A percentile compares a stretch with the other conserved stretches of the same genome.
These are phyloP conservation scores for Neoascochyta sp. DNA, from an alignment of 2,329 filamentous ascomycete genomes.

Conservation along the genomic window DNA sequence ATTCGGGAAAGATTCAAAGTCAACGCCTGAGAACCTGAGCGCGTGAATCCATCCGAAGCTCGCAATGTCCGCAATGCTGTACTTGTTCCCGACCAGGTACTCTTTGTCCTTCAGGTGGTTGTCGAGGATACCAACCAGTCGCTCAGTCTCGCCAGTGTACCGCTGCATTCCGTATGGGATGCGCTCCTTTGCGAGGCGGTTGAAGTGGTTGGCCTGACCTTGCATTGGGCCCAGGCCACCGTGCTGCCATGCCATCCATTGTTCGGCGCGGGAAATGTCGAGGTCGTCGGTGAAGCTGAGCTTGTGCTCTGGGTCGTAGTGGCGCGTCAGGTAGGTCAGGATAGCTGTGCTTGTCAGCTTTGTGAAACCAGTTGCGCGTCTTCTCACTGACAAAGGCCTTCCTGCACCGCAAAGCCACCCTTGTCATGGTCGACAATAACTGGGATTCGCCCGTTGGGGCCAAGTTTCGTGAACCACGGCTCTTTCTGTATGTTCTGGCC, in stretches of 20 bases:
- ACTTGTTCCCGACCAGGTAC: conserved; percentile 47
- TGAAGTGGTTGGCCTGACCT: conserved; percentile 41
- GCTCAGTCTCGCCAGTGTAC: conserved; percentile 48
- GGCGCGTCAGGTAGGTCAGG: conserved; percentile 43
- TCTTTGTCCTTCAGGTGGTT: conserved; percentile 40
- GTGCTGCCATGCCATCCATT: conserved; percentile 62
- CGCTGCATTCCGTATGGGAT: conserved; percentile 46
- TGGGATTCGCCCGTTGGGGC: conserved; percentile 64
- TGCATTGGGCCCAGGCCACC: conserved; percentile 45
- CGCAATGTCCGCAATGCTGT: conserved; percentile 47
- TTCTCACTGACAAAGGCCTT: conserved; percentile 36
- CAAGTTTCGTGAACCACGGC: conserved; percentile 61
- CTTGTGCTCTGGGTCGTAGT: conserved; percentile 47
- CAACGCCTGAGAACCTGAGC: conserved; percentile 40
- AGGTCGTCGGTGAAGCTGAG: conserved; percentile 48
- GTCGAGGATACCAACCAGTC: conserved; percentile 46
- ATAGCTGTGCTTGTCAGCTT: conserved; percentile 34
- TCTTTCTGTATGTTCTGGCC: conserved; percentile 62
- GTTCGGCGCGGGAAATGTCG: conserved; percentile 49
- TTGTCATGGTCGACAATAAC: conserved; percentile 65
- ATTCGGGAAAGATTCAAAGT: conserved; percentile 43
- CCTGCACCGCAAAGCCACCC: conserved; percentile 51
- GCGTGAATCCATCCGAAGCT: conserved; percentile 46
- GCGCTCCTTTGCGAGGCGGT: conserved; percentile 43
- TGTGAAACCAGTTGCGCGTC: background rate